phyloP scores from a whole-genome alignment of 306 rosid genomes.

The Malus sieversii region DNA sequence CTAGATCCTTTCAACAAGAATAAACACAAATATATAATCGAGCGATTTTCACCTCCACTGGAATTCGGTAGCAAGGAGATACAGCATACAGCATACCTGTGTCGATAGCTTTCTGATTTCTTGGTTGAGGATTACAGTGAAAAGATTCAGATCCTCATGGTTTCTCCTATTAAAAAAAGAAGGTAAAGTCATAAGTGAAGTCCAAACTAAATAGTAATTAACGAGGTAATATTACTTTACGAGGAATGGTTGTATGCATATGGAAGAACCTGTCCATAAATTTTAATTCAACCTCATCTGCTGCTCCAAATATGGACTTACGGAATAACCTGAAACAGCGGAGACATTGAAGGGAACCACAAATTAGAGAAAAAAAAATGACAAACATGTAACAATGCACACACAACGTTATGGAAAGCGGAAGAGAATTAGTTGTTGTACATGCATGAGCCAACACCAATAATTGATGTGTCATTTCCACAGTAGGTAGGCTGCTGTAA shows the following conservation, averaged over 20 bases:
- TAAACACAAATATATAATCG: neutral
- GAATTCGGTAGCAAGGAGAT: slow-evolving; percentile 11
- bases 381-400: neutral
- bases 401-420: neutral
- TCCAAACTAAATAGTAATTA: neutral
- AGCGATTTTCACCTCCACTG: neutral
- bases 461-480: slow-evolving; percentile 4
- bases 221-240: neutral
- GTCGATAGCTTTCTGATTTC: slow-evolving; percentile 76
- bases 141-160: slow-evolving; percentile 80
- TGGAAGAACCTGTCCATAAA: slow-evolving; percentile 82
- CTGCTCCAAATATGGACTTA: slow-evolving; percentile 80
- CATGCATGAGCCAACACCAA: neutral
- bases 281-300: slow-evolving; percentile 91
- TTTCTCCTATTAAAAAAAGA: slow-evolving; percentile 55
- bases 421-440: neutral
- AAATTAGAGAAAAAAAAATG: neutral
- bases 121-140: slow-evolving; percentile 70
- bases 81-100: slow-evolving; percentile 53
- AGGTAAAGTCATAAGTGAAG: neutral
- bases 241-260: neutral
- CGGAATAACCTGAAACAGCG: slow-evolving; percentile 73
- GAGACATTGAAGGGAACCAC: slow-evolving; percentile 8
- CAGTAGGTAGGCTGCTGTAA: neutral
- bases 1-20: no score